Evolutionary conservation across 345 rosid species (phyloP).

Genomic region (Eucalyptus brandiana): DNA sequence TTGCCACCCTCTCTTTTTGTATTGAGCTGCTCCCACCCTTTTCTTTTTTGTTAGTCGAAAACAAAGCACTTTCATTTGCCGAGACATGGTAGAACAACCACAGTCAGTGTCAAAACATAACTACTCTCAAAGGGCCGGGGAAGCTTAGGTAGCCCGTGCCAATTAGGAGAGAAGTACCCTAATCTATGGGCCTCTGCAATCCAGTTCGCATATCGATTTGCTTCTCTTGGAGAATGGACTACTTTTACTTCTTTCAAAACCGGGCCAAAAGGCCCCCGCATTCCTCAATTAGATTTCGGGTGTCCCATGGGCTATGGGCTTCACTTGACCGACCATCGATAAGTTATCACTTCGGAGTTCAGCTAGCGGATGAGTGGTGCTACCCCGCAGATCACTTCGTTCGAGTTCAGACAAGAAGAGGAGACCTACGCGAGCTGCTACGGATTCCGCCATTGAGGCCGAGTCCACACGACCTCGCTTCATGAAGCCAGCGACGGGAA

Average conservation of each 20-base stretch:
- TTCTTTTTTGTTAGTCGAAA: neutral
- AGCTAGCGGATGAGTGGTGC: neutral
- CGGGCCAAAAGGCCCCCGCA: neutral
- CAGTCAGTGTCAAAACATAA: neutral
- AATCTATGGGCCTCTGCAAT: neutral
- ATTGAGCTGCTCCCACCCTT: neutral
- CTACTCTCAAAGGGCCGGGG: neutral
- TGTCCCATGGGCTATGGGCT: neutral
- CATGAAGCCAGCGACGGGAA: neutral
- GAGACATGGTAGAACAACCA: neutral
- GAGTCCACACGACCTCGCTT: neutral
- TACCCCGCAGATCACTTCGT: neutral
- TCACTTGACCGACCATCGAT: neutral
- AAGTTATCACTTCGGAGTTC: neutral
- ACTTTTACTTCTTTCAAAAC: neutral
- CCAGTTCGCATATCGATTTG: too few species aligned
- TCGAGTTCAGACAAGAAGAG: neutral
- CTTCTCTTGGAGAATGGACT: neutral
- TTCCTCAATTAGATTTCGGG: neutral
- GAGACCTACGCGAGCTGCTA: neutral
- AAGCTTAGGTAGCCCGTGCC: neutral
- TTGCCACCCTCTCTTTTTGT: neutral
- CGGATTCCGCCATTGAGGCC: neutral
- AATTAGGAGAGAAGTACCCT: neutral
- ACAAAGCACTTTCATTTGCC: neutral